Evolutionary conservation across 305 asterid genomes (phyloP), one percentile per base, ranked within the genome.

Genomic region (Fraxinus ornus): DNA sequence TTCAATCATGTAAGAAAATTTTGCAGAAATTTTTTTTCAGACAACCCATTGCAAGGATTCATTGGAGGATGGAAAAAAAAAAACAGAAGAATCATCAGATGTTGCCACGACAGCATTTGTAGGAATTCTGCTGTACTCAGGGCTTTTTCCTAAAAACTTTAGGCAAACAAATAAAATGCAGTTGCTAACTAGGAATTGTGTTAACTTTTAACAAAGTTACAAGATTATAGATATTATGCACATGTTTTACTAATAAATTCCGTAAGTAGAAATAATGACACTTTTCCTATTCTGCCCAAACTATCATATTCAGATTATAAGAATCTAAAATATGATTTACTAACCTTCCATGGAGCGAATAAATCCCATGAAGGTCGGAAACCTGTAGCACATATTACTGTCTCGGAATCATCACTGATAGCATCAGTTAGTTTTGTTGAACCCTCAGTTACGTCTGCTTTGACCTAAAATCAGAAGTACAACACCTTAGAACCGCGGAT

Each of bases 311-410:
- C 74, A 66, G 24, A 30, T 15, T 22, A 71, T 32, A 71, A 57
- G 22, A 55, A 30, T 79, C 80, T 1, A 26, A 74, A 30, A 64
- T 26, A 9, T 35, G 57, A 77, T 66, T 52, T 7, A 77, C 83
- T 57, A 73, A 95, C 98, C 97, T 94, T 94, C 99, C 99, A 96
- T 70, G 99, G 99, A 83, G 95, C 83, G 12, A 88, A 75, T 79
- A 94, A 86, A 89, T 96, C 97, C 96, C 94, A 92, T 4, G 98
- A 93, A 80, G 87, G 97, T 75, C 88, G 89, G 86, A 92, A 95
- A 60, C 99, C 99, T 3, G 99, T 93, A 28, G 99, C 96, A 85
- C 99, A 94, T 83, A 96, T 88, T 44, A 96, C 99, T 78, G 99
- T 98, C 80, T 94, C 97, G 24, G 97, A 89, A 90, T 96, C 98